Base-by-base conservation (phyloP, 139 green algal genomes). In the Protoeuglena noctilucae region DNA sequence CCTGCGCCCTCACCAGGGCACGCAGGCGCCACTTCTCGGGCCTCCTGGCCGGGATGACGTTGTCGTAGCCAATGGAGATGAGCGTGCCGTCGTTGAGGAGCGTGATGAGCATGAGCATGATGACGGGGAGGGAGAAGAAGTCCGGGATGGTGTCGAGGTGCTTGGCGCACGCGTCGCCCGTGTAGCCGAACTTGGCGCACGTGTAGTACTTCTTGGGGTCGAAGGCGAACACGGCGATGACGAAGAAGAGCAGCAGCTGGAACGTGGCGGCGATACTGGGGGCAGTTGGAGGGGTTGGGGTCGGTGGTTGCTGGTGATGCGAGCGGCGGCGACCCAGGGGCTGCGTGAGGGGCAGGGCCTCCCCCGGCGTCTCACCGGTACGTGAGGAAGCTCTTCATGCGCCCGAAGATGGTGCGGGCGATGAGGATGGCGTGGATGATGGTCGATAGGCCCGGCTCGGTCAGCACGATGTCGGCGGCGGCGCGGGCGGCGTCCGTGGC, bases 381-480 rank as follows among this genome's bases (percentile, higher is more conserved):
- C 62, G 83, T 84, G 57, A 85, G 78, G 70, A 82, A 86, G 63
- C 85, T 85, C 71, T 89, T 85, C 58, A 85, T 82, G 56, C 77
- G 76, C 65, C 75, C 64, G 68, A 92, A 92, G 58, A 89, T 86
- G 54, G 66, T 77, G 54, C 80, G 76, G 1, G 71, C 65, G 6
- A 82, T 69, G 40, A 80, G 48, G 22, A 92, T 87, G 31, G 72
- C 82, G 40, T 81, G 59, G 24, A 94, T 77, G 29, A 94, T 75
- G 24, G 81, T 73, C 12, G 43, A 69, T 40, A 94, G 73, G 27
- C 84, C 84, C 5, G 74, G 73, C 65, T 76, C 53, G 3, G 84
- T 93, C 14, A 94, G 80, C 53, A 93, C 80, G 51, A 94, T 93
- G 71, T 94, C 84, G 26, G 84, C 78, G 48, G 84, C 84, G 23